Evolutionary conservation across 345 rosid genomes (phyloP), one percentile per base, ranked within the genome.

Genomic region (Salix arbutifolia): DNA sequence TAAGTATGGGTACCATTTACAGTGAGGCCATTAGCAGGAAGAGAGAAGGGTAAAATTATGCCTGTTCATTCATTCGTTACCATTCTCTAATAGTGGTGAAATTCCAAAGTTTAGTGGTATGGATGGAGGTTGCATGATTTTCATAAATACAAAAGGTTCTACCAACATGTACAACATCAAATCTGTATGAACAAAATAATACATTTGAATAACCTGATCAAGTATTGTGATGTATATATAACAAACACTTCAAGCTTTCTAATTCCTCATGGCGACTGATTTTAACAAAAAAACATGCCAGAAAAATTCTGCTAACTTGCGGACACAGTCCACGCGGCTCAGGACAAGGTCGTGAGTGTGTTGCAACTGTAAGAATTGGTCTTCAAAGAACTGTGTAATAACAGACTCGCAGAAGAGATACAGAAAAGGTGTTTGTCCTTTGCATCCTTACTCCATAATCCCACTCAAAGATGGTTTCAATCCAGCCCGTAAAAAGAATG

Each of bases 401-500:
- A 56, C n/a, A 38, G 11, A 71, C 69, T 58, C 23, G 77, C 76
- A 65, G 50, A 53, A 35, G 33, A 68, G 25, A 74, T 68, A 56
- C 44, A 48, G 44, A 82, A 64, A 31, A 26, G 46, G 56, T 44
- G 30, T 48, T 64, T 52, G 61, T 58, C 42, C 50, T 53, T 62
- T 17, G 44, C 58, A 40, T 21, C 52, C 77, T 40, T 67, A 62
- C 28, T 33, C 46, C 18, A 37, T 21, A 58, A 48, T 65, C 71
- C 18, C 3, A 56, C 76, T 74, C 65, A 25, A 66, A 65, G 40
- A 76, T 30, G 69, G 31, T 44, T 82, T n/a, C 71, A 42, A 9
- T 68, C 31, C 48, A 38, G 64, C 48, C 26, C 21, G 42, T n/a
- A 70, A 4, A 80, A 72, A 75, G 76, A 78, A 80, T 66, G 70